Percentiles rank a stretch among this genome's conserved stretches.
Conservation (phyloP, 768 basidiomycete species). For the Symmetrospora coprosmae region DNA sequence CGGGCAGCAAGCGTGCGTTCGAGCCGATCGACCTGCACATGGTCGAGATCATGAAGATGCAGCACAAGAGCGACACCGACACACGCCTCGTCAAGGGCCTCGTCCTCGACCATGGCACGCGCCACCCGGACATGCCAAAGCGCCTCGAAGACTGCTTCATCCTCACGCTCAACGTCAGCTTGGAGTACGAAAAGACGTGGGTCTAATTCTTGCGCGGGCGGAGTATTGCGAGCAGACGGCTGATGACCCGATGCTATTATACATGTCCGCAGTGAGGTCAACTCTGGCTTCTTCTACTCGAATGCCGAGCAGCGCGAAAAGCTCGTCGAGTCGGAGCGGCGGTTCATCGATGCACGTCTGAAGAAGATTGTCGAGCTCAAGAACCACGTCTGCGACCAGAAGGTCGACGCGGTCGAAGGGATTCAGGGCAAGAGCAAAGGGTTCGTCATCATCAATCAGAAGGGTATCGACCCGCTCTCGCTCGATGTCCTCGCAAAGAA, state of each 20-base stretch:
- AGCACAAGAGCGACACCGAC: constrained; percentile 92
- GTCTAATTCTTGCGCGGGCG: constrained; percentile 37
- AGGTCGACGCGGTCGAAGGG: constrained; percentile 51
- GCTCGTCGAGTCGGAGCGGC: constrained; percentile 89
- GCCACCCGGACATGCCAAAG: constrained; percentile 99
- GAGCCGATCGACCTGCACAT: constrained; percentile 97
- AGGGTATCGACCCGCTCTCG: constrained; percentile 94
- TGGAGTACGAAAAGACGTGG: constrained; percentile 99
- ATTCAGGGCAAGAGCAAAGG: constrained; percentile 50
- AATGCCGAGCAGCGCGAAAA: constrained; percentile 96
- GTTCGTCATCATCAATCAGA: constrained; percentile 96
- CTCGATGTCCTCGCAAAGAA: constrained; percentile 92
- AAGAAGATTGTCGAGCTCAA: constrained; percentile 94
- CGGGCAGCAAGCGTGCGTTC: constrained; percentile 50
- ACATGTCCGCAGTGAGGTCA: constrained; percentile 64
- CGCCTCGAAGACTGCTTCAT: constrained; percentile 91
- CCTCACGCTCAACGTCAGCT: constrained; percentile 85
- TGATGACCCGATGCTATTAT: background rate
- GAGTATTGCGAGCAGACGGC: too few relatives aligned
- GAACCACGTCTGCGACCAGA: constrained; percentile 86
- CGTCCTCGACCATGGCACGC: constrained; percentile 89
- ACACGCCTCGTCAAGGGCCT: constrained; percentile 89
- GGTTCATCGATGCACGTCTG: constrained; percentile 82
- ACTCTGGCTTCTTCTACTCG: constrained; percentile 98
- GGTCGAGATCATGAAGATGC: constrained; percentile 99